Evolutionary conservation across 345 rosid species (phyloP), one percentile per base, ranked within the genome.

Genomic region (Melaleuca alternifolia): DNA sequence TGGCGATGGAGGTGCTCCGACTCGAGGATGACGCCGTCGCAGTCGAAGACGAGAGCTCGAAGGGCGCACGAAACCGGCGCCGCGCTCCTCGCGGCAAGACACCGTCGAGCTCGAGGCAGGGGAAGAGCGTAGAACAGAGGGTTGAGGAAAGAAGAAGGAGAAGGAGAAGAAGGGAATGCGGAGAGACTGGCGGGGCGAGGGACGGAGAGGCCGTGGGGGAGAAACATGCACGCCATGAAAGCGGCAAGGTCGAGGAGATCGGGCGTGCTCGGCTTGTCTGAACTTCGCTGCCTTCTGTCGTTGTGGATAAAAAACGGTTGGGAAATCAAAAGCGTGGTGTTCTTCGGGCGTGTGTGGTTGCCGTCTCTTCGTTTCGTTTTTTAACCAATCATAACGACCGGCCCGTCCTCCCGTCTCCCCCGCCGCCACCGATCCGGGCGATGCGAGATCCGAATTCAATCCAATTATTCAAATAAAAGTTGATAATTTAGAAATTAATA

Each of bases 1-100:
- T 96, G 96, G 85, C 98, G 96, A 83, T 97, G 98, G 65, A 97
- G 89, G 90, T 96, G 94, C 91, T 97, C 98, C 1, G 99, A 97
- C 54, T 97, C 99, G 0, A 97, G 91, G 65, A 97, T 97, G 18
- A 96, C 99, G 15, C 99, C 99, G 76, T 96, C 99, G 84, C 99
- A 97, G 88, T 97, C 98, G 84, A 97, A 97, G 26, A 97, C 92
- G 65, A 97, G 93, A 89, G 98, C 98, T 89, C 92, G 84, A 0
- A 97, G 96, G 50, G 96, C 92, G 5, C 88, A 87, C 12, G 95
- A 89, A 75, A 88, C 85, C 48, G 81, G 10, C 81, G 18, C 81
- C 48, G 21, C 81, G 3, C 81, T 20, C 81, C 81, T 71, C 4
- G 81, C 12, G 13, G 48, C 48, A 37, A 71, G 48, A 21, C 13